phyloP scores from a whole-genome alignment of 106 monocot genomes.

The Platanthera zijinensis region DNA sequence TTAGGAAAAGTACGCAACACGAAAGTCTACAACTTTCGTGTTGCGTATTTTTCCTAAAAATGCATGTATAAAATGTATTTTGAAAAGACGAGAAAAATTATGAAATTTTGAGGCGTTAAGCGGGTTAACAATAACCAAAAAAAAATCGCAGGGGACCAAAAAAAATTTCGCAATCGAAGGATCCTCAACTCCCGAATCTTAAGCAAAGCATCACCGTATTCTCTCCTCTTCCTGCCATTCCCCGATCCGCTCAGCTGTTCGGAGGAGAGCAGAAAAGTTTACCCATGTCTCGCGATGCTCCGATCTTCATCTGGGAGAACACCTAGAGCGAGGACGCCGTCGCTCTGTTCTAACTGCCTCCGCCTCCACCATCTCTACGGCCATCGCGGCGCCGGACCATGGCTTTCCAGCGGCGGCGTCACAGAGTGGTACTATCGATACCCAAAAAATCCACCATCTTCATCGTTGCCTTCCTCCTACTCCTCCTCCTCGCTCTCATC shows the following conservation, averaged over 20 bases:
- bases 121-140: too few relatives aligned
- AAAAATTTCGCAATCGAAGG: too few relatives aligned
- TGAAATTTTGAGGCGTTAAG: too few relatives aligned
- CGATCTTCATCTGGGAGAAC: not conserved
- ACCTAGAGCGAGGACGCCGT: not conserved
- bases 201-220: not conserved
- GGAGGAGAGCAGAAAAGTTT: not conserved
- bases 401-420: conserved; percentile 50
- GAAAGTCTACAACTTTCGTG: too few relatives aligned
- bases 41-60: too few relatives aligned
- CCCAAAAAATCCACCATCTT: conserved; percentile 14
- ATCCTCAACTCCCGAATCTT: not conserved
- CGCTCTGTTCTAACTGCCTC: not conserved
- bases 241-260: not conserved
- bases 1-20: too few relatives aligned
- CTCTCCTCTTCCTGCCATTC: not conserved
- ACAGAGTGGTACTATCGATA: conserved; percentile 9
- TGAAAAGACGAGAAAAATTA: too few relatives aligned
- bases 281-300: not conserved
- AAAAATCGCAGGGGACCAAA: too few relatives aligned
- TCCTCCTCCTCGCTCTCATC: conserved; percentile 34
- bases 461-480: conserved; percentile 22
- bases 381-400: conserved; percentile 9
- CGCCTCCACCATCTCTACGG: not conserved
- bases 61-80: too few relatives aligned